These are phyloP conservation scores for Arabidopsis lyrata DNA, from an alignment of 441 rosid species.

Conservation along the genomic window DNA sequence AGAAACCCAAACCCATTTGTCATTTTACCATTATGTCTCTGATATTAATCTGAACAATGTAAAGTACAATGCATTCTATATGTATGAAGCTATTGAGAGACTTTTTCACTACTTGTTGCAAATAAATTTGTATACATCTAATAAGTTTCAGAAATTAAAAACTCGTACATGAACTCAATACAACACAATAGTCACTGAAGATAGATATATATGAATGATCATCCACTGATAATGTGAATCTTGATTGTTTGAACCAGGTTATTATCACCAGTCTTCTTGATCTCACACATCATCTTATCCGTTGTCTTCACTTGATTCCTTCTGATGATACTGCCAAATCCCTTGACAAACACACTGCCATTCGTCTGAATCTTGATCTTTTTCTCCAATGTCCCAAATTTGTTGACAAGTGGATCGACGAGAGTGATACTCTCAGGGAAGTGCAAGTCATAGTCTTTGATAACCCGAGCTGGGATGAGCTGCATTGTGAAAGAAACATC, in stretches of 20 bases:
- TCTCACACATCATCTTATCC: conserved; percentile 29
- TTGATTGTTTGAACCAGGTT: conserved; percentile 41
- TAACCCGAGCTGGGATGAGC: conserved; percentile 22
- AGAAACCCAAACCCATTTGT: conserved; percentile 32
- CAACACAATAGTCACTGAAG: background rate
- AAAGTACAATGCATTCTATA: conserved; percentile 17
- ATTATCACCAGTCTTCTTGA: conserved; percentile 10
- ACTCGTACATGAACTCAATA: background rate
- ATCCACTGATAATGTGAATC: conserved; percentile 21
- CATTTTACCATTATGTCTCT: conserved; percentile 17
- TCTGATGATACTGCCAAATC: conserved; percentile 21
- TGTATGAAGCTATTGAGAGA: conserved; percentile 20
- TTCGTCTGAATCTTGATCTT: conserved; percentile 17
- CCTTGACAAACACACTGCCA: conserved; percentile 26
- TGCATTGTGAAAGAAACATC: conserved; percentile 20
- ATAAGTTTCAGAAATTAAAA: background rate
- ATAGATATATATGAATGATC: background rate
- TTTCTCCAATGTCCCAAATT: conserved; percentile 20
- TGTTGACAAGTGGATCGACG: conserved; percentile 20
- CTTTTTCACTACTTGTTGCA: conserved; percentile 8
- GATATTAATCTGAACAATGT: conserved; percentile 21
- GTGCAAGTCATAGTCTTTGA: conserved; percentile 25
- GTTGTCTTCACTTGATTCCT: conserved; percentile 21
- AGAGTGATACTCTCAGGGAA: conserved; percentile 22
- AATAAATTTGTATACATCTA: background rate